Conservation (phyloP, 1,284 basidiomycete genomes). For the Pseudozyma tsukubaensis region DNA sequence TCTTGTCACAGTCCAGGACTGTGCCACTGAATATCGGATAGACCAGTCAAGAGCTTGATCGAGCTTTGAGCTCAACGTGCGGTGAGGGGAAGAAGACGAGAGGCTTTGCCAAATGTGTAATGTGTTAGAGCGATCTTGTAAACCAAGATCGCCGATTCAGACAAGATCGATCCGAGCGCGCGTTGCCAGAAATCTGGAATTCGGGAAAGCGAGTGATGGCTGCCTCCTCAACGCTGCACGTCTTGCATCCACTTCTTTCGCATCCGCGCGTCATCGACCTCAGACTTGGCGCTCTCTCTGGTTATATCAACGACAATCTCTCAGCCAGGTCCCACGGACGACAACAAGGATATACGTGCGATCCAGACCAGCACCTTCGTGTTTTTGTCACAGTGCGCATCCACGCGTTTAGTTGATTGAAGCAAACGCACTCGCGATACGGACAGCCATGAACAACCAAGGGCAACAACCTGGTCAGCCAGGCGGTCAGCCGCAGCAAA, state of each 20-base stretch:
- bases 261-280: no score
- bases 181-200: constrained; percentile 11
- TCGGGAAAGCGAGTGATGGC: constrained; percentile 3
- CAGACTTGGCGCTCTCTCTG: no score
- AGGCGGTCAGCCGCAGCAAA: constrained; percentile 10
- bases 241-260: no score
- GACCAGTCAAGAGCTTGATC: no score
- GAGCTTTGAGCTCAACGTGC: background rate
- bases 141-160: background rate
- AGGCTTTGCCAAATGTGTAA: background rate
- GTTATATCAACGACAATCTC: no score
- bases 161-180: constrained; percentile 10
- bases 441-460: constrained; percentile 35
- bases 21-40: no score
- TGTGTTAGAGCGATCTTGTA: background rate
- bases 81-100: background rate
- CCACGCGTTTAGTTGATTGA: background rate
- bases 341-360: no score
- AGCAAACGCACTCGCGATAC: constrained; percentile 1
- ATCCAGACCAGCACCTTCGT: no score
- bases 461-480: constrained; percentile 28
- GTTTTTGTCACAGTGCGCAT: no score
- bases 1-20: no score
- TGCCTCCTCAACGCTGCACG: no score
- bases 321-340: no score